Conservation (phyloP, 352 stramenopile species). For the Pythium rhizo-oryzae region DNA sequence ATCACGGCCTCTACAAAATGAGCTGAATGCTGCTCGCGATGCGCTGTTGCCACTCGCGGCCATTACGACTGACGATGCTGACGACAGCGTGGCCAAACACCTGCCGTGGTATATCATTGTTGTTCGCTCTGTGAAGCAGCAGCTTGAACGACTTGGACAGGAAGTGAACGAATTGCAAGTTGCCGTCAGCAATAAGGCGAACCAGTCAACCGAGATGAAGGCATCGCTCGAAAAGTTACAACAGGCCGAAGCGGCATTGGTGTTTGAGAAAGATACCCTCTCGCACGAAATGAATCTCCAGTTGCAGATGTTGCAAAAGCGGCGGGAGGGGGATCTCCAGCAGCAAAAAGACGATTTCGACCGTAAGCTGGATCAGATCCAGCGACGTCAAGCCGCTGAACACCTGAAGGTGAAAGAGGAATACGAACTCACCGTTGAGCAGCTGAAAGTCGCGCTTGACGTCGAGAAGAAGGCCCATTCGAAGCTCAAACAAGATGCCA, state of each 20-base stretch:
- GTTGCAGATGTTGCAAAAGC: conserved; percentile 50
- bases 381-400: conserved; percentile 47
- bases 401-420: conserved; percentile 61
- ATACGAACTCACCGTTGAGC: conserved; percentile 37
- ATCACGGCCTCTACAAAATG: conserved; percentile 35
- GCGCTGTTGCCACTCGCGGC: conserved; percentile 33
- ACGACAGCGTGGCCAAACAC: conserved; percentile 41
- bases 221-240: conserved; percentile 39
- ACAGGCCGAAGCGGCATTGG: conserved; percentile 53
- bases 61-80: conserved; percentile 7
- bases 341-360: conserved; percentile 55
- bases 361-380: conserved; percentile 56
- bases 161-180: conserved; percentile 28
- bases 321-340: conserved; percentile 55
- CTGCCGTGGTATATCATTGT: conserved; percentile 64
- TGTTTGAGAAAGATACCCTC: conserved; percentile 74
- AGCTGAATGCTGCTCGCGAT: conserved; percentile 56
- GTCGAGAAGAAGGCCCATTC: conserved; percentile 25
- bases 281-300: conserved; percentile 63
- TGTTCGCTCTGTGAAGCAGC: conserved; percentile 36
- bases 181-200: conserved; percentile 29
- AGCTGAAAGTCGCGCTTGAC: conserved; percentile 25
- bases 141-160: conserved; percentile 32
- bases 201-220: conserved; percentile 32
- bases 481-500: conserved; percentile 34